Evolutionary conservation across 352 stramenopile genomes (phyloP).

Genomic region (Globisporangium apiculatum): DNA sequence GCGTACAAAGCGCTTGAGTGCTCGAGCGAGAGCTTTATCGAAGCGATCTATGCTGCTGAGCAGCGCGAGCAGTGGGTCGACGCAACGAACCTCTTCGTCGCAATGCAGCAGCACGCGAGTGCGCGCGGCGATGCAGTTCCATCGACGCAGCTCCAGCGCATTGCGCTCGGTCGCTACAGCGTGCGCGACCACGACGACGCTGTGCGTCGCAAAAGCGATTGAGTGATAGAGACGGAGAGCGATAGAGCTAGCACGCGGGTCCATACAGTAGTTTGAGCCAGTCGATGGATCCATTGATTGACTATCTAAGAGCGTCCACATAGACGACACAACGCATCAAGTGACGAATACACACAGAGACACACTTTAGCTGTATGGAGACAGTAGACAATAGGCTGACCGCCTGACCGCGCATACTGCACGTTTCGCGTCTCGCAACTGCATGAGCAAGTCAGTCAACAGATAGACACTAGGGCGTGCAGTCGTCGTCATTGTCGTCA

Average conservation of each 20-base stretch:
- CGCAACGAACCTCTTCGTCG: constrained; percentile 62
- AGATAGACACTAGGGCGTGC: too few species aligned
- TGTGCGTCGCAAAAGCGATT: neutral
- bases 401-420: too few species aligned
- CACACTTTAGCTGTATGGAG: neutral
- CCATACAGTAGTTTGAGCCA: too few species aligned
- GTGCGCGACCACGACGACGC: constrained; percentile 18
- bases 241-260: neutral
- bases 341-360: neutral
- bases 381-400: too few species aligned
- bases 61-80: constrained; percentile 56
- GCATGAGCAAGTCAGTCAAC: too few species aligned
- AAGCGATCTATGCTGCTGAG: constrained; percentile 66
- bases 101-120: constrained; percentile 63
- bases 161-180: constrained; percentile 60
- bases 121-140: constrained; percentile 37
- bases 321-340: too few species aligned
- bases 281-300: too few species aligned
- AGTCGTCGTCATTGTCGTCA: neutral
- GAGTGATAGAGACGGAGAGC: neutral
- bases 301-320: too few species aligned
- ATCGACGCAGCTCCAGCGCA: constrained; percentile 37
- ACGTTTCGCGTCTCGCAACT: too few species aligned
- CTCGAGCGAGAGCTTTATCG: constrained; percentile 56
- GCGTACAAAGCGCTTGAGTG: constrained; percentile 37